A percentile compares a stretch with the other conserved stretches of the same genome.
phyloP scores from a whole-genome alignment of 371 early-diverging fungal genomes.

The Syncephalastrum sp. region DNA sequence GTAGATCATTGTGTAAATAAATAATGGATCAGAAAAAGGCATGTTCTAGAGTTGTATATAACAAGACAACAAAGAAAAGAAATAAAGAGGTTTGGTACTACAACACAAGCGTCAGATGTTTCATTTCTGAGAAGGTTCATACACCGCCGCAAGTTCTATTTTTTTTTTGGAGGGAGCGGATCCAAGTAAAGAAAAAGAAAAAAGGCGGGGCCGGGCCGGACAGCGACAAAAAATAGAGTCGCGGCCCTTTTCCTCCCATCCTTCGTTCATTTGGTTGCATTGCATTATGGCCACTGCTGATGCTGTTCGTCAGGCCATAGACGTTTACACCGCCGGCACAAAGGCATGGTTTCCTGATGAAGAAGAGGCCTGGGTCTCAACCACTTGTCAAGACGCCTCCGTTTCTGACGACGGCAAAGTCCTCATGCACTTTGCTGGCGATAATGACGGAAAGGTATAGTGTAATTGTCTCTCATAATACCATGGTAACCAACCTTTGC shows the following conservation, averaged over 20 bases:
- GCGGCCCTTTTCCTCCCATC: background rate
- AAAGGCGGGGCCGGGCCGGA: no score
- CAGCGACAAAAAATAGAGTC: no score
- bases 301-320: slow-evolving; percentile 41
- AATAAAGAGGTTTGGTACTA: no score
- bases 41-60: no score
- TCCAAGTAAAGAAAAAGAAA: no score
- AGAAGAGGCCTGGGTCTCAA: slow-evolving; percentile 84
- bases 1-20: no score
- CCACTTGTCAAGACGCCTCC: slow-evolving; percentile 57
- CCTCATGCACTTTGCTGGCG: slow-evolving; percentile 62
- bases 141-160: no score
- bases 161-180: no score
- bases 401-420: slow-evolving; percentile 52
- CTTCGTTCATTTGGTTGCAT: background rate
- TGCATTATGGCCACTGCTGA: slow-evolving; percentile 12
- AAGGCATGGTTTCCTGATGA: slow-evolving; percentile 89
- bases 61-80: no score
- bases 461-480: background rate
- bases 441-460: slow-evolving; percentile 54
- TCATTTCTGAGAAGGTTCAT: no score
- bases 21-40: no score
- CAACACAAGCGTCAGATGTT: no score
- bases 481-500: background rate
- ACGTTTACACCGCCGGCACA: slow-evolving; percentile 67